A percentile compares a stretch with the other conserved stretches of the same genome.
Conservation (phyloP, 2,329 filamentous ascomycete species). For the Pestalotiopsis sp. region DNA sequence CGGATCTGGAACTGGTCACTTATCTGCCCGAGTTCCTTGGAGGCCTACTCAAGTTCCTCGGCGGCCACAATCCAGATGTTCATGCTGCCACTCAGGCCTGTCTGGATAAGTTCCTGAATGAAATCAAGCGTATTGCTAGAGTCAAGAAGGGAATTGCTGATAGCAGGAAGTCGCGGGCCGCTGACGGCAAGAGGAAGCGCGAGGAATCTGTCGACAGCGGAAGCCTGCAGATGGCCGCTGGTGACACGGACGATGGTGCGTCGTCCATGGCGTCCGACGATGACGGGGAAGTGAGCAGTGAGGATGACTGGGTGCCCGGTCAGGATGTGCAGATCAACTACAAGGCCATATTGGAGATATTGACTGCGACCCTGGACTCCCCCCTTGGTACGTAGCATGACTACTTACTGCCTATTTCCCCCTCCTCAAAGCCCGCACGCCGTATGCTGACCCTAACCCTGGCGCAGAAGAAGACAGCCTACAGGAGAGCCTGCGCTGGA, state of each 20-base stretch:
- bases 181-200: constrained; percentile 68
- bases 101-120: constrained; percentile 85
- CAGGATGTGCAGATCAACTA: constrained; percentile 97
- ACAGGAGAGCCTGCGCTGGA: constrained; percentile 89
- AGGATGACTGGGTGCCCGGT: constrained; percentile 95
- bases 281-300: constrained; percentile 61
- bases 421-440: too few species aligned
- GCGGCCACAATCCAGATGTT: constrained; percentile 91
- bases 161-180: constrained; percentile 72
- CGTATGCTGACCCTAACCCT: constrained; percentile 18
- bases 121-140: constrained; percentile 92
- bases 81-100: constrained; percentile 88
- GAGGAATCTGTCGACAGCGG: constrained; percentile 71
- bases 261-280: constrained; percentile 57
- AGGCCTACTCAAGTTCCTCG: constrained; percentile 88
- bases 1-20: constrained; percentile 90
- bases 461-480: constrained; percentile 82
- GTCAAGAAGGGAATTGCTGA: constrained; percentile 92
- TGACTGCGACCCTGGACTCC: constrained; percentile 86
- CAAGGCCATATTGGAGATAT: constrained; percentile 85
- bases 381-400: constrained; percentile 63
- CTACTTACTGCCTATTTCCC: constrained; percentile 12
- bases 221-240: constrained; percentile 59
- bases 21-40: constrained; percentile 90
- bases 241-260: constrained; percentile 63